phyloP scores from a whole-genome alignment of 495 filamentous ascomycete species.

The Cairneyella variabilis region DNA sequence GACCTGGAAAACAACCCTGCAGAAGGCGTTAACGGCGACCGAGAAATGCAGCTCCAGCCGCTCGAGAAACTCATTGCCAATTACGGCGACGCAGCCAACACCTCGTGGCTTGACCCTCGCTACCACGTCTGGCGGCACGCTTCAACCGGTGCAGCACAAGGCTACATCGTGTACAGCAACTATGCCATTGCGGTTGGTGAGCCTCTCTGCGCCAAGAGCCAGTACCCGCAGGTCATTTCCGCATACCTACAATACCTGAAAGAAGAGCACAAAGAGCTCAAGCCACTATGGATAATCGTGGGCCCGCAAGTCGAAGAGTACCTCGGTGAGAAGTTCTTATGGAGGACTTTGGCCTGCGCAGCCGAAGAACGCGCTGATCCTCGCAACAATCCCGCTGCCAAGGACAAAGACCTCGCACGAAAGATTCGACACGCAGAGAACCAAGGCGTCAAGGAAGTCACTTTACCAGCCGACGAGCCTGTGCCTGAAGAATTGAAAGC shows the following conservation, averaged over 20 bases:
- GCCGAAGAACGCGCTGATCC: constrained; percentile 78
- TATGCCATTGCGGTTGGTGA: constrained; percentile 78
- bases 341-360: constrained; percentile 79
- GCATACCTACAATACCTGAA: constrained; percentile 71
- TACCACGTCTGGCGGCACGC: constrained; percentile 79
- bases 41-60: constrained; percentile 56
- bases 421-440: constrained; percentile 75
- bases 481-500: constrained; percentile 57
- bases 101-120: constrained; percentile 79
- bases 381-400: constrained; percentile 21
- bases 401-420: constrained; percentile 50
- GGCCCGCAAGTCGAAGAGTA: constrained; percentile 66
- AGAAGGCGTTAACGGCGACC: constrained; percentile 20
- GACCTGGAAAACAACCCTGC: constrained; percentile 27
- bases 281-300: constrained; percentile 78
- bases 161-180: constrained; percentile 67
- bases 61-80: constrained; percentile 81
- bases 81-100: constrained; percentile 86
- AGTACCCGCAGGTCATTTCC: constrained; percentile 66
- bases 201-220: constrained; percentile 68
- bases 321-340: constrained; percentile 70
- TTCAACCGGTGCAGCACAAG: constrained; percentile 71
- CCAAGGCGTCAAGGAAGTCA: constrained; percentile 70
- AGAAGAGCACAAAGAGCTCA: constrained; percentile 57
- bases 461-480: constrained; percentile 56